Evolutionary conservation across 2,329 filamentous ascomycete genomes (phyloP), one percentile per base, ranked within the genome.

Genomic region (Penicillium glabrum): DNA sequence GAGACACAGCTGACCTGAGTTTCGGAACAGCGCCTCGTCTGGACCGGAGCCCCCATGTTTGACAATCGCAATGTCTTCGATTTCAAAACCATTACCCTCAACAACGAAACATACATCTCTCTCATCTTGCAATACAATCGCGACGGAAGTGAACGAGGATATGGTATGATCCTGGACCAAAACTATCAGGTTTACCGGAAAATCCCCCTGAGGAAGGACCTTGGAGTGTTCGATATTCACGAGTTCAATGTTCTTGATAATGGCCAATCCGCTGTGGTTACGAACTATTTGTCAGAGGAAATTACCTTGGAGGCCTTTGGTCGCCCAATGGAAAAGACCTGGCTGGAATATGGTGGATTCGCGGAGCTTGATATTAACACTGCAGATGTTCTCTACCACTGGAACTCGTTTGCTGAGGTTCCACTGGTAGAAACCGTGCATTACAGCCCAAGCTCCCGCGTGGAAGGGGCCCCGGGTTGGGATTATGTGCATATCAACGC

Each of bases 21-120:
- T 23, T n/a, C 6, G 11, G 21, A 56, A 35, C 21, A 75, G 70
- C 72, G 77, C 44, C 72, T 82, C 44, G 69, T 82, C 19, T 82
- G 77, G 75, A 76, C 75, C 24, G 78, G 79, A 23, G 77, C 77
- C 45, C 74, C 76, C 33, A 68, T 72, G 49, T 73, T 74, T 51
- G 77, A 78, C 11, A 79, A 79, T 19, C 76, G 75, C 59, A 79
- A 77, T 39, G 71, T 75, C 46, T 79, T 81, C 66, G 74, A 77
- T 54, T 78, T 79, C 52, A 74, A 74, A 56, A 75, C 75, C 27
- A 77, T 79, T 57, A 62, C 61, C 41, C 79, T 79, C 60, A 70
- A 74, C 29, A 72, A 74, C n/a, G 67, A 70, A 45, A 70, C 75
- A 26, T 78, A 81, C 59, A 66, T 82, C 9, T 81, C 79, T 61